Percentiles rank a stretch among this genome's conserved stretches.
Conservation (phyloP, 2,329 filamentous ascomycete genomes). For the Sporothrix protearum region DNA sequence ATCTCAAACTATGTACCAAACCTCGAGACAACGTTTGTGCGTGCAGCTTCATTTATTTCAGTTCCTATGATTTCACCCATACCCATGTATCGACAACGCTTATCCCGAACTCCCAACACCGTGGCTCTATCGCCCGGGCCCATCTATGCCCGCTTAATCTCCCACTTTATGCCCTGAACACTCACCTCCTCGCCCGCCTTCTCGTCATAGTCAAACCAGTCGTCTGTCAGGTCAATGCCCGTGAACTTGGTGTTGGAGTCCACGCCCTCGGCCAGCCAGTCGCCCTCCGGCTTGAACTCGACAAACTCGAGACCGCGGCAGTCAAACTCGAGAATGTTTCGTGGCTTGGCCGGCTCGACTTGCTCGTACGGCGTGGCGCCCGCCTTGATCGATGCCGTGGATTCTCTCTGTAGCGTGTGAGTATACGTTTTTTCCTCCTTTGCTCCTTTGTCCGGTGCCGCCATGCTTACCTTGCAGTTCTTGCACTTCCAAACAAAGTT, state of each 20-base stretch:
- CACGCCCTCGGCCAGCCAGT: constrained; percentile 79
- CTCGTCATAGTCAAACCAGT: constrained; percentile 98
- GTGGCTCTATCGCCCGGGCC: not conserved
- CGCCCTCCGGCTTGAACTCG: constrained; percentile 89
- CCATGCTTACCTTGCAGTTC: constrained; percentile 74
- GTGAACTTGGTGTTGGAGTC: constrained; percentile 81
- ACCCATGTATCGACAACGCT: not conserved
- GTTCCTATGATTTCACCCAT: no score
- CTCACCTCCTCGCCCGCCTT: constrained; percentile 89
- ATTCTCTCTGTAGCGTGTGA: constrained; percentile 60
- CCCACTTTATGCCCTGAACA: constrained; percentile 85
- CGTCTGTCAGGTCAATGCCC: constrained; percentile 74
- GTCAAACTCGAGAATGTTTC: constrained; percentile 85
- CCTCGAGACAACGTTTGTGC: not conserved
- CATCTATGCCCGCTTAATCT: constrained; percentile 65
- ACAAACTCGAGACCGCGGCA: constrained; percentile 90
- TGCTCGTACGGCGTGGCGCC: constrained; percentile 69
- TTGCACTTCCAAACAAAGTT: constrained; percentile 99
- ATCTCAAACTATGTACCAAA: not conserved
- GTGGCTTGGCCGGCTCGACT: constrained; percentile 65
- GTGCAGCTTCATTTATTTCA: not conserved
- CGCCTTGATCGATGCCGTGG: constrained; percentile 77
- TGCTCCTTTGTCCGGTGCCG: no score
- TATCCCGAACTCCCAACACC: not conserved
- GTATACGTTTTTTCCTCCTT: not conserved